Evolutionary conservation across 805 yeast genomes (phyloP), one percentile per base, ranked within the genome.

Genomic region (Middelhovenomyces tepae): DNA sequence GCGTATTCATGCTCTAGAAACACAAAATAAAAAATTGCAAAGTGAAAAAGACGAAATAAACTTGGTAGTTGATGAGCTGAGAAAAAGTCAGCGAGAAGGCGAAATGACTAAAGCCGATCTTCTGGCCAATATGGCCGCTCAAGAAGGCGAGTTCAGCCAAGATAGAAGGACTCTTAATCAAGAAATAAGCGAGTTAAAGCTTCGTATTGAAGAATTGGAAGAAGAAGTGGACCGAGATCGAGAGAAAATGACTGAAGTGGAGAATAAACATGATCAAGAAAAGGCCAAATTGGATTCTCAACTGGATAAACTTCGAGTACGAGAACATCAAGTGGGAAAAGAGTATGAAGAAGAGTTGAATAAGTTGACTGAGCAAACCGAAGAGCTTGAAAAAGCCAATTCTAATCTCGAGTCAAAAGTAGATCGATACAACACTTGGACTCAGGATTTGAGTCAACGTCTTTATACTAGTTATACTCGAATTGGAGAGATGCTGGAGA

Each of bases 111-210:
- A 79, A 48, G 62, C 67, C 19, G 86, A 80, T 43, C 55, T 83
- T 15, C 53, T 78, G 9, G 81, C 77, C 13, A 80, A 78, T 46
- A 66, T 82, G 74, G 59, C 79, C 1, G 67, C 75, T 20, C 69
- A 78, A 42, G 86, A 80, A 43, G 50, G 50, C 7, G 86, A 78
- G 31, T 69, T 69, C 41, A 56, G 63, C 2, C 62, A 61, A 22
- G 87, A 80, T 43, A 57, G 78, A 1, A 63, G 65, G 28, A 37
- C 50, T 3, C 60, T 69, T 13, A 69, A 68, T 36, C 59, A 62
- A 7, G 78, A 78, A 38, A 62, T 75, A 32, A 70, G 66, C 25
- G 54, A 54, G 11, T 50, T 75, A 34, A 66, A 62, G 28, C 37
- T 54, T 17, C 59, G 60, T 28, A 32, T 68, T 24, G 75, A 71